Base-by-base conservation (phyloP, 2,329 filamentous ascomycete species). In the Alternaria triticina region DNA sequence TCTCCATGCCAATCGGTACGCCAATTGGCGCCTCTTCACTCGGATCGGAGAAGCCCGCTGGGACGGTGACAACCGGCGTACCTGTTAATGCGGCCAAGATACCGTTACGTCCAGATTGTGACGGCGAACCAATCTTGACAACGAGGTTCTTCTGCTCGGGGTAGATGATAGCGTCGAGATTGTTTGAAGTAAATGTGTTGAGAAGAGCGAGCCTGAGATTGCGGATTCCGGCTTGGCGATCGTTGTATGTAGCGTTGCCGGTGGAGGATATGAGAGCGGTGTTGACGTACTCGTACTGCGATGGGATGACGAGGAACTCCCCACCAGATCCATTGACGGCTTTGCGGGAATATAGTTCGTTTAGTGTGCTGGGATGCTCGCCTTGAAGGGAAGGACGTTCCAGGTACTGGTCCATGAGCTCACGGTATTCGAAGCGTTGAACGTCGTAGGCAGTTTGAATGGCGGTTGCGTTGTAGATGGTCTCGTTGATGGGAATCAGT, bases 81-180 rank as follows among this genome's bases (percentile, higher is more conserved):
- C 86, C 86, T 2, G 85, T 87, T 57, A 87, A 70, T 1, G 86
- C 85, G 3, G 85, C 86, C 2, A 87, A 70, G 50, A 87, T 85
- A 3, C 86, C 86, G 66, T 88, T 91, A 3, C 89, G 81, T 1
- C 88, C 88, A n/a, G 79, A 79, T 76, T 91, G 89, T 0, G 83
- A 85, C 0, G 84, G 80, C 1, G 84, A 83, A 4, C 87, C 88
- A 23, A 89, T 75, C 49, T 84, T 83, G 3, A 89, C 87, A 6
- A 89, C 87, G 1, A 90, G 83, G 57, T 89, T 89, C 71, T 85
- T 85, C 70, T 91, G 89, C 72, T 90, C 85, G 0, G 89, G 88
- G 74, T 90, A 91, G 68, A 90, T 84, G 36, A 90, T 69, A 0
- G 85, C 88, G 71, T 89, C 86, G 13, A 91, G 80, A 0, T 75